phyloP scores from a whole-genome alignment of 2,329 filamentous ascomycete genomes.

The Thielaviopsis ethacetica region DNA sequence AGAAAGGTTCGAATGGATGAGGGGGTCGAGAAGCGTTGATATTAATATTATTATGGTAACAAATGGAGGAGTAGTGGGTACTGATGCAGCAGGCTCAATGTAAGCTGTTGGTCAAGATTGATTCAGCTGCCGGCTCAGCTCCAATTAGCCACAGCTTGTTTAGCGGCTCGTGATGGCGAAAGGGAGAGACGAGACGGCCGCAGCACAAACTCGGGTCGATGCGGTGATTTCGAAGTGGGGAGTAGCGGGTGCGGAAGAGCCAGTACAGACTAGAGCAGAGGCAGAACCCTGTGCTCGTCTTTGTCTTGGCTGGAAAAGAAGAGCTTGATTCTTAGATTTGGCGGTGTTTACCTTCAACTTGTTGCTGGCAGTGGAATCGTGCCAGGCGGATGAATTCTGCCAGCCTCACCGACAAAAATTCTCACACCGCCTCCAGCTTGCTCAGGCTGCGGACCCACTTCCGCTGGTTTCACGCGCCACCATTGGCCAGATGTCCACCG shows the following conservation, averaged over 20 bases:
- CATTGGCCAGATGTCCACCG: conserved; percentile 10
- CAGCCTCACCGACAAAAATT: conserved; percentile 25
- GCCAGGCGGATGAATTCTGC: conserved; percentile 20
- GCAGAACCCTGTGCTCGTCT: neutral
- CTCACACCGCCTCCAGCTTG: conserved; percentile 21
- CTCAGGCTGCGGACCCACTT: neutral
- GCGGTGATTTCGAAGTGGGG: neutral
- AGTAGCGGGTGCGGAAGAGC: neutral
- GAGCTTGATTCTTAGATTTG: neutral
- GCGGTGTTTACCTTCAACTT: neutral
- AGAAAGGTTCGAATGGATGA: neutral
- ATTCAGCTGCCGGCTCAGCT: neutral
- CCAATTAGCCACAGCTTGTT: neutral
- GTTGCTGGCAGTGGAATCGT: conserved; percentile 1
- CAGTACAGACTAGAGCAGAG: neutral
- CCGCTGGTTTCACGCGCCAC: neutral
- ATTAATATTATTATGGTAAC: neutral
- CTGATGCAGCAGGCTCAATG: neutral
- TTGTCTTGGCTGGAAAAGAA: neutral
- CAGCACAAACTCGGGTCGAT: neutral
- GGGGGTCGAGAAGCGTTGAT: neutral
- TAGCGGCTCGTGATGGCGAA: neutral
- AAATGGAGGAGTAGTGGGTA: neutral
- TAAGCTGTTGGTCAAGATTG: neutral
- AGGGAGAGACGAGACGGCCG: neutral